Base-by-base conservation (phyloP, 2,329 filamentous ascomycete genomes). In the Huntiella abstrusa region DNA sequence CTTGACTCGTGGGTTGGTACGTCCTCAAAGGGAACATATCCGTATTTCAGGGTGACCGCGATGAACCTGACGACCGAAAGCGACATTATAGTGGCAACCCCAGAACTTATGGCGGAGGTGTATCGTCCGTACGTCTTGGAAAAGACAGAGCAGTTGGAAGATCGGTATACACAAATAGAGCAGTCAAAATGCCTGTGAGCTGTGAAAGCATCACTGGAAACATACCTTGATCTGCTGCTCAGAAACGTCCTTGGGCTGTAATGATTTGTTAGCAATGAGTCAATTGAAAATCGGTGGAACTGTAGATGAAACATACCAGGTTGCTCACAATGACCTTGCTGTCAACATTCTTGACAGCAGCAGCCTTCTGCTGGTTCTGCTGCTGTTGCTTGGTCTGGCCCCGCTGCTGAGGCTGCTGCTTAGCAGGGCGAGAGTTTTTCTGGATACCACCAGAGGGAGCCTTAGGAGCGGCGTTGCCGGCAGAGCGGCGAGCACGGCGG, bases 161-260 rank as follows among this genome's bases (percentile, higher is more conserved):
- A 48, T 43, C 42, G n/a, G 22, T 28, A 28, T 28, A 37, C 15
- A 48, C 10, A 35, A 47, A 46, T 40, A 50, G 48, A 50, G 48
- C 48, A 50, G 48, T 50, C 48, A 50, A 50, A 47, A 50, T 50
- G 45, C 48, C 48, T 41, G 48, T 40, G 48, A 41, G 48, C 41
- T 45, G 41, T 44, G 41, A 46, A 16, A 46, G 33, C 48, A 79
- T 80, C 71, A 81, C 75, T 71, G 78, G 86, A 82, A 86, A 98
- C 91, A 92, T 98, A 98, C 91, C 91, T 98, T 96, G 71, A 98
- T 92, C 79, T 92, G 84, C 69, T 69, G 70, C 75, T 96, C 88
- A 68, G 78, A 84, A 65, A 98, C 86, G 77, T 98, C 91, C 70
- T 80, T 79, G 63, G 91, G 91, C 85, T 96, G 55, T 33, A 33